These are phyloP conservation scores for Antrodiella citrinella DNA, from an alignment of 768 basidiomycete species.

Conservation along the genomic window DNA sequence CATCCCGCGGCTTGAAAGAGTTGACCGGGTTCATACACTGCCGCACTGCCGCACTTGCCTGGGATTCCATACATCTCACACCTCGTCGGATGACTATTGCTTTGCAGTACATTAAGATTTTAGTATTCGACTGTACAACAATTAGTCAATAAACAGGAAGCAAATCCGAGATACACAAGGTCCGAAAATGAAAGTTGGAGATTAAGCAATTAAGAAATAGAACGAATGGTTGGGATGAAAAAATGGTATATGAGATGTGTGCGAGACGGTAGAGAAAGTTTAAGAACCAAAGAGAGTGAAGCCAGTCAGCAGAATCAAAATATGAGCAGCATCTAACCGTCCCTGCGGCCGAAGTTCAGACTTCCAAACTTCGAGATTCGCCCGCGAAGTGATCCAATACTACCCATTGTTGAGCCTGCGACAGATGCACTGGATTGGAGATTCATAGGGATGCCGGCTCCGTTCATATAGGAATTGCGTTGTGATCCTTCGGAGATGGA, in stretches of 20 bases:
- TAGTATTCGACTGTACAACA: neutral
- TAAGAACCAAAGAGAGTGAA: slow-evolving; percentile 1
- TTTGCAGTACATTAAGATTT: neutral
- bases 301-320: slow-evolving; percentile 1
- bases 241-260: slow-evolving; percentile 2
- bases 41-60: no score
- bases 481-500: slow-evolving; percentile 59
- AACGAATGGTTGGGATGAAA: neutral
- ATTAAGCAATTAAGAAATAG: neutral
- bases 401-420: slow-evolving; percentile 55
- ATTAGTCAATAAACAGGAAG: neutral
- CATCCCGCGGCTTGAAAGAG: no score
- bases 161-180: neutral
- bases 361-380: slow-evolving; percentile 75
- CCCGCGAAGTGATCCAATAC: slow-evolving; percentile 61
- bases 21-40: no score
- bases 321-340: slow-evolving; percentile 10
- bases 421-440: slow-evolving; percentile 38
- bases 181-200: neutral
- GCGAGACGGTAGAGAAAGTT: neutral
- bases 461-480: slow-evolving; percentile 69
- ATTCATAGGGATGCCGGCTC: slow-evolving; percentile 31
- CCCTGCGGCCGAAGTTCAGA: slow-evolving; percentile 51
- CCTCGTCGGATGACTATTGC: neutral
- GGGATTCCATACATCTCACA: no score